phyloP scores from a whole-genome alignment of 768 basidiomycete genomes.

The Leccinum disarticulatum region DNA sequence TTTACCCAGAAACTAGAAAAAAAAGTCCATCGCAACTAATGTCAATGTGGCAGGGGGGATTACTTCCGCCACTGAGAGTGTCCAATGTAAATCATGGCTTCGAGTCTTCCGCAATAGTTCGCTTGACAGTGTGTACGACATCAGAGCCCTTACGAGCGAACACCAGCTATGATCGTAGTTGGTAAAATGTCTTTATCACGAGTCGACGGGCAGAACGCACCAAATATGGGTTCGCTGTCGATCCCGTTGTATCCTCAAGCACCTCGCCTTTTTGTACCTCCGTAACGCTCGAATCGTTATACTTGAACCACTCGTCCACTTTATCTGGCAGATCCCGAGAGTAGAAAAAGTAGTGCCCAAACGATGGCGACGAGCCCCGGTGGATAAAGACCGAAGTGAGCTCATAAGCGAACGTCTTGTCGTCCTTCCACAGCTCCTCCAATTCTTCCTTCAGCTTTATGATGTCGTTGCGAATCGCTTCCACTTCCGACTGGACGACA shows the following conservation, averaged over 20 bases:
- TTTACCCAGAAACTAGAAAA: slow-evolving; percentile 11
- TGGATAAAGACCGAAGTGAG: slow-evolving; percentile 95
- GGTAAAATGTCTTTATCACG: slow-evolving; percentile 1
- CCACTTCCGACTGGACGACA: slow-evolving; percentile 55
- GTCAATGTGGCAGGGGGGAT: slow-evolving; percentile 12
- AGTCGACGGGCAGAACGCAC: slow-evolving; percentile 42
- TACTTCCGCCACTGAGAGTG: slow-evolving; percentile 23
- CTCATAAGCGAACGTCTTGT: slow-evolving; percentile 72
- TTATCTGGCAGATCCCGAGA: slow-evolving; percentile 80
- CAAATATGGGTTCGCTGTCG: slow-evolving; percentile 87
- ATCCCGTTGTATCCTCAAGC: slow-evolving; percentile 85
- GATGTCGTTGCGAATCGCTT: slow-evolving; percentile 49
- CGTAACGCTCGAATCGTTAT: slow-evolving; percentile 88
- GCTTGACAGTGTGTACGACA: slow-evolving; percentile 79
- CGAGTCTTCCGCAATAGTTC: slow-evolving; percentile 41
- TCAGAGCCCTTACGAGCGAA: slow-evolving; percentile 79
- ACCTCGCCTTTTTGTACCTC: slow-evolving; percentile 80
- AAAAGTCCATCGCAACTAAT: slow-evolving; percentile 4
- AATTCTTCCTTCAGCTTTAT: slow-evolving; percentile 62
- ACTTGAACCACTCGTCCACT: slow-evolving; percentile 91
- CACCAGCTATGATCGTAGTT: slow-evolving; percentile 56
- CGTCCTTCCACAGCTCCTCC: slow-evolving; percentile 73
- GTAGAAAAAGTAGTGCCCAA: slow-evolving; percentile 96
- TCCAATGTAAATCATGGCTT: slow-evolving; percentile 31
- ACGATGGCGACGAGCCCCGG: slow-evolving; percentile 82